Percentiles rank a stretch among this genome's conserved stretches.
Conservation (phyloP, 1,284 basidiomycete species). For the Trametes sp. region DNA sequence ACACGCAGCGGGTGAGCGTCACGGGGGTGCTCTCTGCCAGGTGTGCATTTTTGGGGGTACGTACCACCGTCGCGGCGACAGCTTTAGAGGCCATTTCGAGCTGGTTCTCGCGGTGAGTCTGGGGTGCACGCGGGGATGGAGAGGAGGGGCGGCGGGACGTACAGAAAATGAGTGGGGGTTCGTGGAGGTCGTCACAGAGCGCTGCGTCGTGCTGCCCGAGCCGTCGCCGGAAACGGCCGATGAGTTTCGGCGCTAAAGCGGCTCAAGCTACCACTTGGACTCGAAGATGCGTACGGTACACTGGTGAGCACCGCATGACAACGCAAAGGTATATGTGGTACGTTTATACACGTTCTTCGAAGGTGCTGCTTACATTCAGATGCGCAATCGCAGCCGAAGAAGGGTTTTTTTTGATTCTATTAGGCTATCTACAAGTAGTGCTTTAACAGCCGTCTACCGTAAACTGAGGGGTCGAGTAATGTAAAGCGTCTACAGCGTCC, state of each 20-base stretch:
- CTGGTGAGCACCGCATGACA: no score
- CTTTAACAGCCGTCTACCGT: no score
- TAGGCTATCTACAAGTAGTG: no score
- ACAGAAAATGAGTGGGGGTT: constrained; percentile 32
- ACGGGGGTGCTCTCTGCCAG: constrained; percentile 5
- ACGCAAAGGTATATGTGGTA: no score
- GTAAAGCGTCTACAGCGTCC: no score
- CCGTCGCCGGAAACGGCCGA: constrained; percentile 38
- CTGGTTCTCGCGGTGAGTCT: constrained; percentile 8
- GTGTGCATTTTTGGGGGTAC: constrained; percentile 22
- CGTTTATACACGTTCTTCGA: no score
- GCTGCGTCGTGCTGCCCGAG: constrained; percentile 27
- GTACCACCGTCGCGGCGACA: constrained; percentile 81
- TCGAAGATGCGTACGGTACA: no score
- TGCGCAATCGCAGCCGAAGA: no score
- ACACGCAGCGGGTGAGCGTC: constrained; percentile 23
- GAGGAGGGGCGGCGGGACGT: constrained; percentile 14
- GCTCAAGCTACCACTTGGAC: no score
- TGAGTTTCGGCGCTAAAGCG: constrained; percentile 10
- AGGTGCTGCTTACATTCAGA: no score
- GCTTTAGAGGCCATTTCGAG: constrained; percentile 81
- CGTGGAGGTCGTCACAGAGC: constrained; percentile 33
- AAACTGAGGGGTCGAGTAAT: no score
- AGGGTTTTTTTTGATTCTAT: no score
- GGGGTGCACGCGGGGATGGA: constrained; percentile 1